Base-by-base conservation (phyloP, 768 basidiomycete species). In the Wakefieldia striispora region DNA sequence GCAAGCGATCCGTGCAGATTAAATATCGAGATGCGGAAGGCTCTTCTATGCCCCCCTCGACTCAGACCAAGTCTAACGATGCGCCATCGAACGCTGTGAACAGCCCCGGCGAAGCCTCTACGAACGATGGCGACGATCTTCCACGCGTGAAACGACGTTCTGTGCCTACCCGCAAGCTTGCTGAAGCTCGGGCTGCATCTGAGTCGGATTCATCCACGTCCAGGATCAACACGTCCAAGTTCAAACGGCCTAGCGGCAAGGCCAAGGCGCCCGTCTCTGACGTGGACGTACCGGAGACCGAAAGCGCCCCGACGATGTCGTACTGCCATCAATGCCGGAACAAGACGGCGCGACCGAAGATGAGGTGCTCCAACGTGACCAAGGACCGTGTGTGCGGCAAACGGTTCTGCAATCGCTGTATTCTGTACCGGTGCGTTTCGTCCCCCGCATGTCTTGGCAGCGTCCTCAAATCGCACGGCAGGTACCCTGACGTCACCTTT, bases 401-500 rank as follows among this genome's bases (percentile, higher is more conserved):
- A 40, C 61, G 60, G 19, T 74, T 69, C 43, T 74, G 72, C 45
- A 53, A 67, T 26, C 58, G 62, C 42, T 74, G 72, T 41, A 61
- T 74, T 19, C 41, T 57, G 5, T 50, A 57, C 33, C 65, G 73
- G n/a, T n/a, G n/a, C n/a, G n/a, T n/a, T n/a, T n/a, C n/a, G n/a
- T n/a, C n/a, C n/a, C n/a, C n/a, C n/a, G n/a, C n/a, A n/a, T n/a
- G n/a, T n/a, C n/a, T n/a, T n/a, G n/a, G n/a, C n/a, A n/a, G n/a
- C n/a, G n/a, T n/a, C n/a, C n/a, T n/a, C n/a, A n/a, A n/a, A n/a
- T n/a, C n/a, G n/a, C n/a, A n/a, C n/a, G n/a, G n/a, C n/a, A 76
- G 75, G 53, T 76, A 76, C 45, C 70, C 72, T 1, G 65, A 72
- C 16, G 47, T 73, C 49, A 61, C 60, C 23, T 75, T 76, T 49